Base-by-base conservation (phyloP, 345 rosid genomes). In the Aquilaria sinensis region DNA sequence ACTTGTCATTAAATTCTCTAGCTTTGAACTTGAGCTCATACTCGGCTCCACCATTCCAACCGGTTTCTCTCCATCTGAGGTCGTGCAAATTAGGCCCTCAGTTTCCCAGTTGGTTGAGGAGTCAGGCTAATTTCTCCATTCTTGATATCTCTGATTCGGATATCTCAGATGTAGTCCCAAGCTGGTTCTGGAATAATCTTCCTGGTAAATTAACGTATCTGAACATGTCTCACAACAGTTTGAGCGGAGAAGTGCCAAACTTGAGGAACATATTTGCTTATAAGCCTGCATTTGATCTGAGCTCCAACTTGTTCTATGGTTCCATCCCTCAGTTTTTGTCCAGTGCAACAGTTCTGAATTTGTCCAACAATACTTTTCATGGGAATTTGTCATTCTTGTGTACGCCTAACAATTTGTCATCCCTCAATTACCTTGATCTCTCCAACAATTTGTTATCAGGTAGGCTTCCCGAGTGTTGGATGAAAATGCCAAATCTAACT, bases 71-170 rank as follows among this genome's bases (percentile, higher is more conserved):
- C 2, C 14, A 3, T 5, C 12, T 71, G 6, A 33, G 61, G 0
- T 73, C 70, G 10, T 72, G 76, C 69, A 29, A 57, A 9, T 12
- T 75, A 23, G 79, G 79, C 1, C 65, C 62, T 5, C 53, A 47
- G 10, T 75, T 75, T 34, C 79, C 76, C 0, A 31, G 4, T 0
- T 72, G 80, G 74, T 56, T 76, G 43, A 47, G 32, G 0, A 61
- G 8, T 30, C 76, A 61, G 46, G 65, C 58, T 15, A 11, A 10
- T 9, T 65, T 61, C 32, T 0, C 3, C 10, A 12, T 16, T 31
- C 62, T 76, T 9, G 68, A 76, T 34, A 60, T 72, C 9, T 76
- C 76, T 14, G 48, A 29, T 23, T 4, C 46, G 10, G 61, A 57
- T n/a, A 68, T 75, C 31, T 50, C 31, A 9, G 68, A 68, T 16